phyloP scores from a whole-genome alignment of 2,329 filamentous ascomycete species.

The Ploettnerulaceae sp. region DNA sequence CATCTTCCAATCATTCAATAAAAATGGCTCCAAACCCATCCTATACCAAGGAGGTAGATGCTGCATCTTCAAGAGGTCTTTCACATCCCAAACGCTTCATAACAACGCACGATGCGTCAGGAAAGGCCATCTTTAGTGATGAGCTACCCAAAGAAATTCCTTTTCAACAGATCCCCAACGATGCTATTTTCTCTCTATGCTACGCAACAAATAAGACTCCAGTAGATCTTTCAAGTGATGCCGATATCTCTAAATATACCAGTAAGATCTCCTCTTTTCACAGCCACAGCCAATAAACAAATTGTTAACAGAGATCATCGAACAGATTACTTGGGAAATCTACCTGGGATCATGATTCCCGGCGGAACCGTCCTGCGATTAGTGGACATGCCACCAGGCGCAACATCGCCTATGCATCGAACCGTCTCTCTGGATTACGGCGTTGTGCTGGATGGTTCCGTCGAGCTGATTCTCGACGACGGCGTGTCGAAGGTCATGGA shows the following conservation, averaged over 20 bases:
- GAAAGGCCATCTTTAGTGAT: slow-evolving; percentile 27
- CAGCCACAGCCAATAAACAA: neutral
- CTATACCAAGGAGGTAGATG: neutral
- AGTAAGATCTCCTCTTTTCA: neutral
- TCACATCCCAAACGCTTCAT: slow-evolving; percentile 19
- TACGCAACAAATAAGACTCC: slow-evolving; percentile 25
- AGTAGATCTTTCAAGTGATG: slow-evolving; percentile 15
- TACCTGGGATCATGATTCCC: slow-evolving; percentile 24
- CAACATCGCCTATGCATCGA: slow-evolving; percentile 25
- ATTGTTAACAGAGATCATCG: too few relatives aligned
- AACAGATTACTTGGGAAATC: slow-evolving; percentile 16
- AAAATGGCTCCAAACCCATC: neutral
- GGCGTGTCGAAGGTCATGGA: slow-evolving; percentile 22
- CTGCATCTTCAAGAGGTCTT: slow-evolving; percentile 2
- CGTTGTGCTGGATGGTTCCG: slow-evolving; percentile 27
- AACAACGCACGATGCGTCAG: slow-evolving; percentile 22
- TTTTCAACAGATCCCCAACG: slow-evolving; percentile 20
- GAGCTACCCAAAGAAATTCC: slow-evolving; percentile 15
- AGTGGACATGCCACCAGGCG: slow-evolving; percentile 26
- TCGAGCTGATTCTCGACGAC: slow-evolving; percentile 26
- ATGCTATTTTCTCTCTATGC: slow-evolving; percentile 19
- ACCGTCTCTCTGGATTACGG: slow-evolving; percentile 29
- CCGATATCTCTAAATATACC: slow-evolving; percentile 17
- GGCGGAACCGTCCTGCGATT: slow-evolving; percentile 22
- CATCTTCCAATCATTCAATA: too few relatives aligned